Base-by-base conservation (phyloP, 257 asterid genomes). In the Anisodus tanguticus region DNA sequence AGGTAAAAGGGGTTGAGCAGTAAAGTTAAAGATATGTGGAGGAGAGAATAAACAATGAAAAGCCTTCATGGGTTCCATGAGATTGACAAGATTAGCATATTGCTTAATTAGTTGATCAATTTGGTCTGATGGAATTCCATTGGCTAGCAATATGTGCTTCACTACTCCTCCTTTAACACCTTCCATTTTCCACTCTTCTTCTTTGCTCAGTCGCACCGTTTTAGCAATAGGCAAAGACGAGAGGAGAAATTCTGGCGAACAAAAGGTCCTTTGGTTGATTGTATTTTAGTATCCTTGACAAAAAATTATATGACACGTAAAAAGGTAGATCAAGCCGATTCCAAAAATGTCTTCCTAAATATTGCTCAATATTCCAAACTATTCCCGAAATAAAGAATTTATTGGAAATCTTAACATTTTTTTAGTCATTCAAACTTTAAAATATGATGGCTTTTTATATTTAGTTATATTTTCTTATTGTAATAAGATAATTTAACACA, bases 51-150 rank as follows among this genome's bases (percentile, higher is more conserved):
- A 77, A 66, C 97, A 93, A 43, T 57, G 37, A 84, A 93, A 95
- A 70, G 89, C 85, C 88, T 95, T 95, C 98, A 93, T 93, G 12
- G 98, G 88, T 22, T 91, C 89, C 64, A 95, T 85, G 62, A 88
- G 96, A 89, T 92, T 90, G 81, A 95, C 97, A 63, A 93, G 96
- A 37, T 93, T 92, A 57, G 98, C 98, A 85, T 90, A 93, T 15
- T 85, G 88, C 83, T 91, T 92, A 84, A 89, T 92, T 76, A 79
- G 89, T 47, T 91, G 87, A 8, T 91, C 88, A 82, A 92, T 95
- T 87, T 91, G 88, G 17, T 89, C 89, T 10, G 90, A 89, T 5
- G 94, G 71, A 1, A 92, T 82, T 64, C 84, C 93, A 55, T 93
- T 95, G 17, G 90, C 98, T 37, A 95, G 87, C 85, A 93, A 6